Conservation (phyloP, 352 stramenopile genomes). For the Globisporangium alternatum region DNA sequence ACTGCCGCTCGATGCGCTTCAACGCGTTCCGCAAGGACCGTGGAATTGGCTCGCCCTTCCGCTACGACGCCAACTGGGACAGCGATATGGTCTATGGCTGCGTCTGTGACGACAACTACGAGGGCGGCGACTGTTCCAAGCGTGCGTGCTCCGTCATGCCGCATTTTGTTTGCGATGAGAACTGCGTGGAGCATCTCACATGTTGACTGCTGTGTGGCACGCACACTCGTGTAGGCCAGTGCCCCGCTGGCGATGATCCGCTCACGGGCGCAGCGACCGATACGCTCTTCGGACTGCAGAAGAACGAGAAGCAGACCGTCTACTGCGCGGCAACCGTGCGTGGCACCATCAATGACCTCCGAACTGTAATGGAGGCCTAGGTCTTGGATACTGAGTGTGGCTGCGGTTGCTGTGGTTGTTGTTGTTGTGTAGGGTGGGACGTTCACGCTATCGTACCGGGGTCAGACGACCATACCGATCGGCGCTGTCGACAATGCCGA, state of each 20-base stretch:
- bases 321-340: constrained; percentile 61
- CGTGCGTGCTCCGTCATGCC: constrained; percentile 25
- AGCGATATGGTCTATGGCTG: constrained; percentile 88
- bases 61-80: constrained; percentile 77
- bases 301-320: constrained; percentile 81
- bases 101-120: constrained; percentile 81
- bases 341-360: neutral
- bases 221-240: constrained; percentile 29
- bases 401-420: neutral
- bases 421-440: constrained; percentile 44
- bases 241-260: constrained; percentile 61
- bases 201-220: neutral
- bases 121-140: constrained; percentile 84
- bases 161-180: neutral
- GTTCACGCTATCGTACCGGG: constrained; percentile 63
- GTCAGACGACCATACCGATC: constrained; percentile 67
- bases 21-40: constrained; percentile 60
- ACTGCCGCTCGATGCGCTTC: constrained; percentile 71
- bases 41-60: constrained; percentile 39
- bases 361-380: neutral
- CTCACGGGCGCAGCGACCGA: constrained; percentile 67
- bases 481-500: constrained; percentile 57
- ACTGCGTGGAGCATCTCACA: too few species aligned
- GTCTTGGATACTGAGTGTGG: too few species aligned
- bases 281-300: constrained; percentile 63